Evolutionary conservation across 75 land plant genomes (phyloP).

Genomic region (Pinus taeda): DNA sequence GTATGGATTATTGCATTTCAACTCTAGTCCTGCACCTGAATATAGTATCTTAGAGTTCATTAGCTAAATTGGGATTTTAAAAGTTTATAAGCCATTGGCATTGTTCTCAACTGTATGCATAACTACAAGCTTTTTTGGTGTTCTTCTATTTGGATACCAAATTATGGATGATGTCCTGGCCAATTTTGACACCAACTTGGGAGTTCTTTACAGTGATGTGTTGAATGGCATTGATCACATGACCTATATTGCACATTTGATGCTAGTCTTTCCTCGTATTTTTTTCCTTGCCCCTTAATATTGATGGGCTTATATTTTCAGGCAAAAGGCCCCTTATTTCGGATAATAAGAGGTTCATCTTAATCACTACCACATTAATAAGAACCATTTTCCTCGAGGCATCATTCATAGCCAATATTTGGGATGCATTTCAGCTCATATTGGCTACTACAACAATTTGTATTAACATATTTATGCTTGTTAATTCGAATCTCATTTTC

Average conservation of each 20-base stretch:
- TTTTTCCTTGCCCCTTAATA: slow-evolving; percentile 65
- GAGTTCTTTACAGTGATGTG: slow-evolving; percentile 44
- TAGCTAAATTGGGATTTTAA: background rate
- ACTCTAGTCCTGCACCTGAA: background rate
- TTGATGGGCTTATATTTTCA: slow-evolving; percentile 75
- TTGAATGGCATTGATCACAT: slow-evolving; percentile 59
- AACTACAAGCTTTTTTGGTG: slow-evolving; percentile 65
- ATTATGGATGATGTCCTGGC: slow-evolving; percentile 72
- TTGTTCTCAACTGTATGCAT: slow-evolving; percentile 67
- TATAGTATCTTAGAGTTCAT: too few relatives aligned
- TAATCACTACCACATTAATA: slow-evolving; percentile 46
- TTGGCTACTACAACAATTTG: slow-evolving; percentile 79
- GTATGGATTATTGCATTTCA: background rate
- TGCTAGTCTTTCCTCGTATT: slow-evolving; percentile 75
- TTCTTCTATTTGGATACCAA: slow-evolving; percentile 69
- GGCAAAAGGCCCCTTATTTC: slow-evolving; percentile 28
- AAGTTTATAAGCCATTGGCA: slow-evolving; percentile 38
- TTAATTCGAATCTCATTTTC: too few relatives aligned
- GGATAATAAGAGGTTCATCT: slow-evolving; percentile 47
- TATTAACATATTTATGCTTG: slow-evolving; percentile 23
- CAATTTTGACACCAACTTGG: slow-evolving; percentile 76
- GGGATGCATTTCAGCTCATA: slow-evolving; percentile 90
- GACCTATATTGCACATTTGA: slow-evolving; percentile 74
- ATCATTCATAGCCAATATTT: slow-evolving; percentile 80
- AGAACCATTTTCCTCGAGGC: slow-evolving; percentile 56